Base-by-base conservation (phyloP, 2,329 filamentous ascomycete genomes). In the Claviceps arundinis region DNA sequence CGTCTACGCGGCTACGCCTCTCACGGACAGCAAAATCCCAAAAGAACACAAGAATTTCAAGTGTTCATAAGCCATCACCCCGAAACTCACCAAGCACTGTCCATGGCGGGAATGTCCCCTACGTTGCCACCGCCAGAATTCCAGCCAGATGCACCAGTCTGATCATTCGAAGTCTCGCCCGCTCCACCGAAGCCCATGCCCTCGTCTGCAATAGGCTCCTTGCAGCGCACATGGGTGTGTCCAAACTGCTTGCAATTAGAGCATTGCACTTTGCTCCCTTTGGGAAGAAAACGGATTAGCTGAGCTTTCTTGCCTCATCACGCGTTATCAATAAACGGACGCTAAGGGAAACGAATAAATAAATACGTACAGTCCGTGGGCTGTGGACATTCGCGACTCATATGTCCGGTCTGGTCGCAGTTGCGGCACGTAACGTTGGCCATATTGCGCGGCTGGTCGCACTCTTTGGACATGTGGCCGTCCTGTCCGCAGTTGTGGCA, bases 401-500 rank as follows among this genome's bases (percentile, higher is more conserved):
- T 75, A 59, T 86, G 82, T 2, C 82, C 82, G 54, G 72, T 70
- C 56, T 78, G 72, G 16, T 77, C 70, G 56, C 83, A 86, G 64
- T 77, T 70, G 56, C 76, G 77, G 68, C 84, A 88, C 9, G 69
- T 75, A 3, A 81, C 78, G 11, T 55, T 60, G 17, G 66, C 65
- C 58, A 68, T 65, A 60, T 70, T 70, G 43, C 65, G 68, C 46
- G 67, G 69, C 56, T 75, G 68, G 30, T 73, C 65, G 54, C 78
- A 81, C 4, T 79, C 74, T 17, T 69, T 70, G 56, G 70, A 65
- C 44, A 73, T 69, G 56, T 86, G 82, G 5, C 81, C 82, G 50
- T 81, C 77, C 42, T 76, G 65, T 19, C 80, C 81, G 57, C 83
- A 86, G 66, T 85, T 86, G 60, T 73, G 73, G 63, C 78, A 81